Conservation (phyloP, 108 stramenopile genomes). For the Pseudonitzschia multiseries region DNA sequence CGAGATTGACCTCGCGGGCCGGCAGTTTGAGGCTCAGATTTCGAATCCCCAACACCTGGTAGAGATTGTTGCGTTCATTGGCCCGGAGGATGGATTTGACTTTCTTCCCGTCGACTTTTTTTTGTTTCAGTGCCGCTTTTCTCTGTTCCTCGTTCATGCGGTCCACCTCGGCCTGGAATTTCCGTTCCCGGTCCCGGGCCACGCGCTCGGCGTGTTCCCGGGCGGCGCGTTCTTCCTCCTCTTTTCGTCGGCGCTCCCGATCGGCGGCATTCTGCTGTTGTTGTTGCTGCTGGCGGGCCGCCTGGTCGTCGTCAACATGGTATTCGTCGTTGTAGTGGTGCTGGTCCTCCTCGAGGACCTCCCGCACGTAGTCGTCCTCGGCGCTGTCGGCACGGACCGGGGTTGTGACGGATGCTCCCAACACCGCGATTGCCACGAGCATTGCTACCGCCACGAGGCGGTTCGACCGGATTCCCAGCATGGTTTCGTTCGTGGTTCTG, state of each 20-base stretch:
- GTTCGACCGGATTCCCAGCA: no score
- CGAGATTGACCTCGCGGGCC: slow-evolving; percentile 22
- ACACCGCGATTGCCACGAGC: not conserved
- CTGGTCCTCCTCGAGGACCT: slow-evolving; percentile 45
- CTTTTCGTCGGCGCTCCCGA: not conserved
- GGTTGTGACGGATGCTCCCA: no score
- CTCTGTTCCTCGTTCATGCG: slow-evolving; percentile 68
- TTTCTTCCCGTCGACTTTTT: slow-evolving; percentile 57
- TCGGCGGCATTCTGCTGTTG: not conserved
- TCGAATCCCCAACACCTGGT: slow-evolving; percentile 72
- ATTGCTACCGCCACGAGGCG: not conserved
- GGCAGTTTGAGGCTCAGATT: slow-evolving; percentile 54
- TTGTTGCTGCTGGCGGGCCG: slow-evolving; percentile 15
- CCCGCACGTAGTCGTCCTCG: slow-evolving; percentile 36
- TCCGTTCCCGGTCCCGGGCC: slow-evolving; percentile 52
- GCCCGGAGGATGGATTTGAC: slow-evolving; percentile 58
- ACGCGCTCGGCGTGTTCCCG: slow-evolving; percentile 43
- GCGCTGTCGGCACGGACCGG: not conserved
- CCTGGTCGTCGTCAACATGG: slow-evolving; percentile 9
- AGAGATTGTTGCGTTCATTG: slow-evolving; percentile 46
- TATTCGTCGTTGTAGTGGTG: slow-evolving; percentile 20
- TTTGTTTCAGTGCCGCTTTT: slow-evolving; percentile 42
- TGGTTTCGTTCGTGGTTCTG: no score
- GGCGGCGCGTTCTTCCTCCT: slow-evolving; percentile 20
- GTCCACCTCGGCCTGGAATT: slow-evolving; percentile 63